These are phyloP conservation scores for Toxicodendron radicans DNA, from an alignment of 345 rosid genomes.

Conservation along the genomic window DNA sequence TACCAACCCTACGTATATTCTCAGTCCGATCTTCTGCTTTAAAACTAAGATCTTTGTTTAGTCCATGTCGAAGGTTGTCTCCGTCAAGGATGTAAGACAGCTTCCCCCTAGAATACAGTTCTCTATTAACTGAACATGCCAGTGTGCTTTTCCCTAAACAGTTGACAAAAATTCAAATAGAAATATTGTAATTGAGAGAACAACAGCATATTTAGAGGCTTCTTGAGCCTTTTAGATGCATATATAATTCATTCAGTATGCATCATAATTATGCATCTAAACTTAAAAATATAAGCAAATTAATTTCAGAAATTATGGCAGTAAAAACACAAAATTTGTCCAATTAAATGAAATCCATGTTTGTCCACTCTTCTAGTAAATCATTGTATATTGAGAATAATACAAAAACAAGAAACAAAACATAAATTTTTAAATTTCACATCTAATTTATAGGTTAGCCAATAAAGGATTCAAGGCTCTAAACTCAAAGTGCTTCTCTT, in stretches of 20 bases:
- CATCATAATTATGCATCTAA: not conserved
- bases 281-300: not conserved
- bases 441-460: not conserved
- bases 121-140: constrained; percentile 78
- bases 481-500: not conserved
- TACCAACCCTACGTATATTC: constrained; percentile 92
- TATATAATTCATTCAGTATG: not conserved
- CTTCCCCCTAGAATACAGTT: constrained; percentile 62
- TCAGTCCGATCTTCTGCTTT: constrained; percentile 85
- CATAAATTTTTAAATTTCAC: no score
- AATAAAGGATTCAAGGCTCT: not conserved
- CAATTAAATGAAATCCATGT: not conserved
- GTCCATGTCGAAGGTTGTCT: constrained; percentile 87
- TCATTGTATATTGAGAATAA: not conserved
- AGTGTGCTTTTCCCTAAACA: constrained; percentile 87
- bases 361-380: not conserved
- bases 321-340: not conserved
- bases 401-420: not conserved
- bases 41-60: constrained; percentile 83
- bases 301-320: not conserved
- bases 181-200: not conserved
- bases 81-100: constrained; percentile 87
- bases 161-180: not conserved
- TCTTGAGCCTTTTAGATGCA: not conserved
- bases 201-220: not conserved